These are phyloP conservation scores for Senecio squalidus DNA, from an alignment of 140 eudicot genomes.

Conservation along the genomic window DNA sequence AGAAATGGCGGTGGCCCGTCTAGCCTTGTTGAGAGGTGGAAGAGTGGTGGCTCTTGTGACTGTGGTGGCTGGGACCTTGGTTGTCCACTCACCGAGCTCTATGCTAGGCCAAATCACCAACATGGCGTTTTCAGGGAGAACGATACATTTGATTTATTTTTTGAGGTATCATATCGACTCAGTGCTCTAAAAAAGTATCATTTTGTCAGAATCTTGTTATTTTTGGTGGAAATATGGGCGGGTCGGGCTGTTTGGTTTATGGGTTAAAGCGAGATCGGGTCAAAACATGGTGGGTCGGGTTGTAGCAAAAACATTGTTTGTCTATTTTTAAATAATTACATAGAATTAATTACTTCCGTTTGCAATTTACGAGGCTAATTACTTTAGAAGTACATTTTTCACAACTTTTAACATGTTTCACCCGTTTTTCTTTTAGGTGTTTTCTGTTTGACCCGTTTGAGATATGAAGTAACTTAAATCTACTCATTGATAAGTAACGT, in stretches of 20 bases:
- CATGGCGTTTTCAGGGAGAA: conserved; percentile 25
- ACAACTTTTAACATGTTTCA: background rate
- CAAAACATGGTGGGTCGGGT: background rate
- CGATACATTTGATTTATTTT: conserved; percentile 43
- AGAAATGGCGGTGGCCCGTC: conserved; percentile 45
- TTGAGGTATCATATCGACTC: conserved; percentile 34
- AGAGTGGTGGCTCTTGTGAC: conserved; percentile 57
- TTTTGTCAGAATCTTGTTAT: no score
- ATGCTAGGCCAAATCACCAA: conserved; percentile 18
- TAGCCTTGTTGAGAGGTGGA: conserved; percentile 69
- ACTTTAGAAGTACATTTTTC: background rate
- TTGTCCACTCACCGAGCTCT: conserved; percentile 55
- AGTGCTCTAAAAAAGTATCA: background rate
- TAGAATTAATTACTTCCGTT: no score
- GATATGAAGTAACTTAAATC: background rate
- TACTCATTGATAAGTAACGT: background rate
- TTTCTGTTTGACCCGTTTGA: background rate
- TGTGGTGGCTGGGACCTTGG: conserved; percentile 98
- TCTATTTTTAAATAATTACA: no score
- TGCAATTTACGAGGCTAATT: background rate
- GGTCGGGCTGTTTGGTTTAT: background rate
- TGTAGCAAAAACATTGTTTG: background rate
- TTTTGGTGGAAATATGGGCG: background rate
- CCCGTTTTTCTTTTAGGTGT: background rate
- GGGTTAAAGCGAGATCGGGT: background rate